Base-by-base conservation (phyloP, 192 early-diverging fungal genomes). In the Rhizophagus sp. region DNA sequence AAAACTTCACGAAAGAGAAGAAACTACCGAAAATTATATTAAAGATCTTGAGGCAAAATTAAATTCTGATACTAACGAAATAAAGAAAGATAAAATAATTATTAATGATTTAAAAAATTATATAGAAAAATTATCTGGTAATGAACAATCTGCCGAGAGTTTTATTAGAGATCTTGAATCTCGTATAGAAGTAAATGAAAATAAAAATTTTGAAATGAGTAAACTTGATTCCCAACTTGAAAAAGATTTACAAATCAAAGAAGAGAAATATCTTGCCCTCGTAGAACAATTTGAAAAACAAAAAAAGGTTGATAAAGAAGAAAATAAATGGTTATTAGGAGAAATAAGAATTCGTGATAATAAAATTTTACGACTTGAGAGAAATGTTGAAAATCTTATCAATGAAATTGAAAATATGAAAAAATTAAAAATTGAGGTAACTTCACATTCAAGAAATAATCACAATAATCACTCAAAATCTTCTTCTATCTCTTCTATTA, bases 1-100 rank as follows among this genome's bases (percentile, higher is more conserved):
- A 12, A 90, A 91, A 81, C 81, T 90, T 11, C 85, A 87, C 22
- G 90, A 92, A 78, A 71, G 81, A 3, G 83, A 88, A 34, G 77
- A 84, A 33, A 83, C 75, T 11, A 84, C 85, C 0, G 85, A 88
- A 34, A 61, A 82, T 30, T 88, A 88, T 61, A 86, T 88, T 77
- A 82, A 63, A 34, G 73, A 82, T 71, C 80, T 88, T 24, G 87
- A 88, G 50, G 64, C 33, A 15, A 85, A 86, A 49, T 73, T 88
- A 10, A 65, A 78, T 52, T 69, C 70, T 2, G 70, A 78, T n/a
- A 36, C 71, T 25, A 34, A 78, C 61, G 83, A 88, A 13, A 78
- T 65, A 25, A 74, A 76, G 13, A 82, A 65, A 2, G 87, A 88
- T 50, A 78, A 84, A 71, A 24, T 39, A 11, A 67, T 62, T 22